Evolutionary conservation across 2,329 filamentous ascomycete genomes (phyloP).

Genomic region (Balansia obtecta): DNA sequence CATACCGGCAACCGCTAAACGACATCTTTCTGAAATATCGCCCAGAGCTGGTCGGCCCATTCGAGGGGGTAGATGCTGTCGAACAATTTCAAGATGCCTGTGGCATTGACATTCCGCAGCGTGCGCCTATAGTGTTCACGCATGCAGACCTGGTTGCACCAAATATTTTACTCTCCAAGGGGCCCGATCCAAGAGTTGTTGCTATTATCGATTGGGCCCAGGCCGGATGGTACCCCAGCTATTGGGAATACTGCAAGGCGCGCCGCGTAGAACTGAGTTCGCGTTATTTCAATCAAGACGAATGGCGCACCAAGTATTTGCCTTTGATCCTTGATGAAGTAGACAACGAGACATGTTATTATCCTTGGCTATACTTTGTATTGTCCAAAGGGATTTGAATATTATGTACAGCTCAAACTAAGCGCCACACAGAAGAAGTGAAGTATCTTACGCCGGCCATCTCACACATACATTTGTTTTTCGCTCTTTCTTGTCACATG

Average conservation of each 20-base stretch:
- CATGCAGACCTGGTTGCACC: conserved; percentile 14
- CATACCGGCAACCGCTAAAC: conserved; percentile 17
- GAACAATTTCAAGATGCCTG: conserved; percentile 19
- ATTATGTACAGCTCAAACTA: neutral
- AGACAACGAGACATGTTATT: conserved; percentile 18
- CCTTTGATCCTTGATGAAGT: conserved; percentile 18
- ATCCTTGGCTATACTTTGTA: conserved; percentile 20
- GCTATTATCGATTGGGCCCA: conserved; percentile 18
- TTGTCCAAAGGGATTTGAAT: conserved; percentile 6
- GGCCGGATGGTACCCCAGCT: conserved; percentile 21
- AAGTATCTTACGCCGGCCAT: too few species aligned
- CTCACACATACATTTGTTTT: too few species aligned
- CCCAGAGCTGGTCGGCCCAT: conserved; percentile 16
- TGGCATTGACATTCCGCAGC: conserved; percentile 15
- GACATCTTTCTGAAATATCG: conserved; percentile 17
- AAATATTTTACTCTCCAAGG: conserved; percentile 14
- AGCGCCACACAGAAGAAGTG: neutral
- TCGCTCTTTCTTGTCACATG: too few species aligned
- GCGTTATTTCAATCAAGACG: conserved; percentile 15
- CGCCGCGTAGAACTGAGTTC: conserved; percentile 12
- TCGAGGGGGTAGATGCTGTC: conserved; percentile 16
- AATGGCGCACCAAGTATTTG: conserved; percentile 20
- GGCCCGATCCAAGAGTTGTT: conserved; percentile 9
- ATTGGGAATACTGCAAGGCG: conserved; percentile 21
- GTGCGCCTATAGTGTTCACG: conserved; percentile 14